Evolutionary conservation across 2,329 filamentous ascomycete genomes (phyloP).

Genomic region (Periconia sp.): DNA sequence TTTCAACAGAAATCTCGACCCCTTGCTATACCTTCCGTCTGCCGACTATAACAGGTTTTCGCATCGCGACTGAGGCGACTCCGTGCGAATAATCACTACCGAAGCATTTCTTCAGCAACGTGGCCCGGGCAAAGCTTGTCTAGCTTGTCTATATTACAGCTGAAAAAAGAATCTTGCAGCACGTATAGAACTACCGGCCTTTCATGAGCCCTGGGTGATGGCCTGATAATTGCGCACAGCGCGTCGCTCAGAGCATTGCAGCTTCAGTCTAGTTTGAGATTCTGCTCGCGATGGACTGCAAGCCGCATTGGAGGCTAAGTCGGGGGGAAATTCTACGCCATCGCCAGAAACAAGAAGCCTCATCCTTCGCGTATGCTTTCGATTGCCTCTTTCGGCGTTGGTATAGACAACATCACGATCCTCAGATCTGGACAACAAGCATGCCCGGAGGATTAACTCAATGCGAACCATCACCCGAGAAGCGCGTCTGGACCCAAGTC

Average conservation of each 20-base stretch:
- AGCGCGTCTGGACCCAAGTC: conserved; percentile 11
- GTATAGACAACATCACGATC: background rate
- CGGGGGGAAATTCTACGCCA: background rate
- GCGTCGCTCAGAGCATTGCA: conserved; percentile 1
- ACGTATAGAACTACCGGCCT: background rate
- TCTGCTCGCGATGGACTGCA: background rate
- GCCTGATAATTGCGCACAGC: conserved; percentile 2
- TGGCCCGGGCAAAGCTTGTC: background rate
- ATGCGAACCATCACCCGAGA: conserved; percentile 20
- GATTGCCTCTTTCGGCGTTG: background rate
- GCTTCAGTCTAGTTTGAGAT: background rate
- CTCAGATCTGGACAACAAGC: conserved; percentile 9
- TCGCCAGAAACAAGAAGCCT: background rate
- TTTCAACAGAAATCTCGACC: conserved; percentile 18
- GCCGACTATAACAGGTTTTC: conserved; percentile 19
- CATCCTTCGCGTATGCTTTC: conserved; percentile 5
- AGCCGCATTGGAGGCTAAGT: background rate
- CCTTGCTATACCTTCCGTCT: conserved; percentile 20
- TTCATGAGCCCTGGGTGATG: background rate
- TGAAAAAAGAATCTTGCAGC: background rate
- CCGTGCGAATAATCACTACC: conserved; percentile 8
- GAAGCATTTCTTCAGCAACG: no score
- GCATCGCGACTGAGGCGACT: conserved; percentile 1
- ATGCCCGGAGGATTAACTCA: conserved; percentile 15
- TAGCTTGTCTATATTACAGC: background rate